Percentiles rank a stretch among this genome's conserved stretches.
phyloP scores from a whole-genome alignment of 225 moss, liverwort and hornwort genomes.

The Neckera pumila region DNA sequence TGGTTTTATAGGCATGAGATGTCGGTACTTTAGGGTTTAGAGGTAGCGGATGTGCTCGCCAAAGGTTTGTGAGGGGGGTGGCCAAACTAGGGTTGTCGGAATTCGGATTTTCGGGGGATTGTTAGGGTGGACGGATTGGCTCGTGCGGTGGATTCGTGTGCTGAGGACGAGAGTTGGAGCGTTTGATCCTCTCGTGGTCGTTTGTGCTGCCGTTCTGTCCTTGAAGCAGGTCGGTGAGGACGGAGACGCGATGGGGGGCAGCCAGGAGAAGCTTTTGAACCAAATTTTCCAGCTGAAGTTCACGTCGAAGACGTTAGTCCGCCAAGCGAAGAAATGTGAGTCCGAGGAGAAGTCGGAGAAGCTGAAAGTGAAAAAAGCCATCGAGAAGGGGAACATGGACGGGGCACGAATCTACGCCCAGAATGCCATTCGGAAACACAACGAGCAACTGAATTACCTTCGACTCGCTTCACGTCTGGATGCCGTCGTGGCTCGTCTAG shows the following conservation, averaged over 20 bases:
- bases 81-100: neutral
- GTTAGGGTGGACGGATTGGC: neutral
- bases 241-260: conserved; percentile 21
- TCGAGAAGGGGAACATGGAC: conserved; percentile 53
- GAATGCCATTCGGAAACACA: conserved; percentile 48
- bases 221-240: neutral
- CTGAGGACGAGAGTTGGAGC: neutral
- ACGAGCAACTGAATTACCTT: conserved; percentile 45
- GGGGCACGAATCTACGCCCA: conserved; percentile 47
- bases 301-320: conserved; percentile 32
- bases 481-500: conserved; percentile 38
- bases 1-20: neutral
- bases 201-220: neutral
- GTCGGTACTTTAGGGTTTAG: neutral
- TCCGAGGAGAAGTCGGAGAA: conserved; percentile 47
- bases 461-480: conserved; percentile 40
- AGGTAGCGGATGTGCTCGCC: neutral
- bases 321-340: conserved; percentile 52
- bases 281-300: conserved; percentile 59
- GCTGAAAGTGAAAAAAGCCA: conserved; percentile 46
- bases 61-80: neutral
- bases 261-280: conserved; percentile 43
- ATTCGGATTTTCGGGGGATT: neutral
- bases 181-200: conserved; percentile 6
- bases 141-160: neutral